Evolutionary conservation across 352 stramenopile species (phyloP), one percentile per base, ranked within the genome.

Genomic region (Globisporangium lucens): DNA sequence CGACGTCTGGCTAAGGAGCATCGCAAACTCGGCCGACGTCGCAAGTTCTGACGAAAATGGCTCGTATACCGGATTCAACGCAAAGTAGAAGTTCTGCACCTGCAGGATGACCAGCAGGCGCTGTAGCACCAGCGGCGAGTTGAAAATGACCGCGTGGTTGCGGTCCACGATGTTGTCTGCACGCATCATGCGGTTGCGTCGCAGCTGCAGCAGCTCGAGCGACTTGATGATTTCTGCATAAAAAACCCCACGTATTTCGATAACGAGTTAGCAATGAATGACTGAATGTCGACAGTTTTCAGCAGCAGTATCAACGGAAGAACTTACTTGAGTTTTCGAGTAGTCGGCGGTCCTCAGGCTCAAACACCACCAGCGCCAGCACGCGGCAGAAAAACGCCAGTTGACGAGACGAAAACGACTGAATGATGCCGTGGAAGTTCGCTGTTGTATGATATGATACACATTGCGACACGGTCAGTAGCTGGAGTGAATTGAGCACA

Each of bases 371-470:
- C 7, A 99, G 79, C 3, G 93, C 95, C 27, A 99, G 79, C 35
- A 99, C 93, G n/a, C 96, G 90, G 59, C 94, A 98, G 74, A 98
- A 98, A 75, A 98, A 97, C 13, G 95, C 94, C 49, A 99, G 76
- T 63, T 98, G 93, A 13, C 94, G 85, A 38, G 90, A 97, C 9
- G 83, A 97, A 60, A 99, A 89, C 30, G 84, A 85, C 57, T 87
- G 72, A 55, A 98, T 83, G 56, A 99, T 87, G 6, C 77, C 59
- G 65, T 98, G 92, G n/a, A 99, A 85, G 59, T 96, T 82, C 2
- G 95, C 90, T 86, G 91, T 68, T 66, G 70, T 9, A 46, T 78
- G 67, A 59, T 15, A 63, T 15, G 20, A 1, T 38, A 51, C 12
- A 47, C 27, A 57, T 57, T 2, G 38, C 15, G 1, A 30, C 24